Evolutionary conservation across 176 grass and related monocot species (phyloP).

Genomic region (Triticum turgidum): DNA sequence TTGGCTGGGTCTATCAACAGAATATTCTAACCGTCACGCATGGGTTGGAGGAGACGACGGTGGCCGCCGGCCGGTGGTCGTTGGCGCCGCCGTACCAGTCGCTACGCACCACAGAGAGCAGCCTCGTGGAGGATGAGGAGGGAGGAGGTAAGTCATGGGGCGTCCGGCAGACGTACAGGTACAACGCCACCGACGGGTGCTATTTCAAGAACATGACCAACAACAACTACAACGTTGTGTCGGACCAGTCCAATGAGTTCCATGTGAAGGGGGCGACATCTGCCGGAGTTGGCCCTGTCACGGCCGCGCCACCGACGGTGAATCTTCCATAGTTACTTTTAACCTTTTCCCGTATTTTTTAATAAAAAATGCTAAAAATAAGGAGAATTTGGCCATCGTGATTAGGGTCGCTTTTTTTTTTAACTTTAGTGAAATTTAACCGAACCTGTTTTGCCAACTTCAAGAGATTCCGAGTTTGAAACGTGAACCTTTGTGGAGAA

Average conservation of each 20-base stretch:
- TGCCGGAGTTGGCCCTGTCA: constrained; percentile 21
- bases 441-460: too few species aligned
- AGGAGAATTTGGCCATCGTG: too few species aligned
- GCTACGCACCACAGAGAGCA: constrained; percentile 52
- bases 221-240: constrained; percentile 47
- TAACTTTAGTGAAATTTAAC: too few species aligned
- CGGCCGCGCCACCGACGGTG: not conserved
- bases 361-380: too few species aligned
- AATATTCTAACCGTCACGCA: not conserved
- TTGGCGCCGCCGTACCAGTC: constrained; percentile 15
- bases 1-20: constrained; percentile 17
- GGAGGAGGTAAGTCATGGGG: constrained; percentile 10
- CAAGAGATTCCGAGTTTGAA: too few species aligned
- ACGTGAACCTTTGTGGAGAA: too few species aligned
- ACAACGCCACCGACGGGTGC: constrained; percentile 60
- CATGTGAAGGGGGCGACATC: not conserved
- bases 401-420: too few species aligned
- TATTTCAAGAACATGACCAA: constrained; percentile 60
- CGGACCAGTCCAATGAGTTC: constrained; percentile 37
- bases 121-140: constrained; percentile 48
- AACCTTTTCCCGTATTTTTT: too few species aligned
- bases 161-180: constrained; percentile 66
- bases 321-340: too few species aligned
- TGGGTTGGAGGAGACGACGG: constrained; percentile 42
- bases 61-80: constrained; percentile 6